These are phyloP conservation scores for Penicillium nordicum DNA, from an alignment of 2,329 filamentous ascomycete species.

Conservation along the genomic window DNA sequence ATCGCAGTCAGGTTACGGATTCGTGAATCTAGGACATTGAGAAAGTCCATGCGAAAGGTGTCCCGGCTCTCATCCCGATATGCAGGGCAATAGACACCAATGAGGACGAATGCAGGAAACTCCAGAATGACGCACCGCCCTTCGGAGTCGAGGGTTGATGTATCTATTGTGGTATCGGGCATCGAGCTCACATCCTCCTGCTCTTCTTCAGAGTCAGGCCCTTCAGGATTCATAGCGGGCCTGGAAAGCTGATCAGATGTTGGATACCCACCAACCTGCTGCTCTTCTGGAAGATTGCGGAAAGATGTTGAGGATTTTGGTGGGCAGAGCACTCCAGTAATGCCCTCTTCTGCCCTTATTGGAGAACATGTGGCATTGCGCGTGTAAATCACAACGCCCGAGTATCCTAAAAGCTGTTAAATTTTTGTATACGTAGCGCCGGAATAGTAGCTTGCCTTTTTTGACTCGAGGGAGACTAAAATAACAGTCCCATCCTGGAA, in stretches of 20 bases:
- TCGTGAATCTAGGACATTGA: conserved; percentile 74
- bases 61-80: conserved; percentile 80
- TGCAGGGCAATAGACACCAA: conserved; percentile 90
- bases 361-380: conserved; percentile 81
- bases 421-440: neutral
- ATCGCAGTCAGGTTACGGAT: conserved; percentile 76
- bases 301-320: conserved; percentile 70
- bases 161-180: conserved; percentile 59
- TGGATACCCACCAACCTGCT: conserved; percentile 88
- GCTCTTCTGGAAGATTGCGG: conserved; percentile 66
- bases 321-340: conserved; percentile 74
- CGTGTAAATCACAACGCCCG: conserved; percentile 92
- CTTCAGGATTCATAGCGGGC: neutral
- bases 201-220: conserved; percentile 2
- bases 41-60: conserved; percentile 76
- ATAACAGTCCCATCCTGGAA: conserved; percentile 93
- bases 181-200: neutral
- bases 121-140: conserved; percentile 88
- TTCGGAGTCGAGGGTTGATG: conserved; percentile 76
- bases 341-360: conserved; percentile 88
- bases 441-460: conserved; percentile 60
- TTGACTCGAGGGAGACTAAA: conserved; percentile 92
- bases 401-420: conserved; percentile 65
- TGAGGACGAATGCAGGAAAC: conserved; percentile 89
- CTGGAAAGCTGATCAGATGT: conserved; percentile 59